These are phyloP conservation scores for Euclidium syriacum DNA, from an alignment of 345 rosid species.

Conservation along the genomic window DNA sequence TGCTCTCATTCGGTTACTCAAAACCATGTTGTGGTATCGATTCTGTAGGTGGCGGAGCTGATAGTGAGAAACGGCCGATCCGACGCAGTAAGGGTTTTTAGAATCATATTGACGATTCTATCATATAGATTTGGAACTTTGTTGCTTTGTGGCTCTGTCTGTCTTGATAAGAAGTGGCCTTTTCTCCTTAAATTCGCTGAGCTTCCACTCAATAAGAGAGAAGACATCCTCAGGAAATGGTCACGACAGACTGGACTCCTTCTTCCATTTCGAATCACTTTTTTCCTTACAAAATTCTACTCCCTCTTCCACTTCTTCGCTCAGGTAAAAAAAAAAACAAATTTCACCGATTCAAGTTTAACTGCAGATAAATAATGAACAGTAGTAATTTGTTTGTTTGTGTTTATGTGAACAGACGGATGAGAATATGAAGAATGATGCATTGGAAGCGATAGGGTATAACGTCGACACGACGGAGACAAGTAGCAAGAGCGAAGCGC, in stretches of 20 bases:
- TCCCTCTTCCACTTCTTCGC: conserved; percentile 49
- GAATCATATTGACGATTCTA: conserved; percentile 38
- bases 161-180: conserved; percentile 60
- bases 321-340: conserved; percentile 28
- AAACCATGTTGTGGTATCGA: not conserved
- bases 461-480: conserved; percentile 32
- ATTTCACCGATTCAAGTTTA: not conserved
- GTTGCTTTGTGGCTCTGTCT: conserved; percentile 56
- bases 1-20: not conserved
- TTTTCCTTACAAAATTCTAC: conserved; percentile 47
- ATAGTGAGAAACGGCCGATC: conserved; percentile 39
- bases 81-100: conserved; percentile 36
- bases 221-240: conserved; percentile 53
- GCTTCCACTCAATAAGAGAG: conserved; percentile 54
- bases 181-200: conserved; percentile 63
- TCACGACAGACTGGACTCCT: conserved; percentile 29
- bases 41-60: conserved; percentile 41
- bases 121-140: conserved; percentile 66
- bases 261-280: conserved; percentile 45
- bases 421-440: conserved; percentile 43
- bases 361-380: not conserved
- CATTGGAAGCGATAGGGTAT: conserved; percentile 73
- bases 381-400: not conserved
- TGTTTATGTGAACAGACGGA: conserved; percentile 36
- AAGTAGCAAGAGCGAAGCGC: not conserved